Evolutionary conservation across 441 rosid genomes (phyloP).

Genomic region (Adansonia gregorii): DNA sequence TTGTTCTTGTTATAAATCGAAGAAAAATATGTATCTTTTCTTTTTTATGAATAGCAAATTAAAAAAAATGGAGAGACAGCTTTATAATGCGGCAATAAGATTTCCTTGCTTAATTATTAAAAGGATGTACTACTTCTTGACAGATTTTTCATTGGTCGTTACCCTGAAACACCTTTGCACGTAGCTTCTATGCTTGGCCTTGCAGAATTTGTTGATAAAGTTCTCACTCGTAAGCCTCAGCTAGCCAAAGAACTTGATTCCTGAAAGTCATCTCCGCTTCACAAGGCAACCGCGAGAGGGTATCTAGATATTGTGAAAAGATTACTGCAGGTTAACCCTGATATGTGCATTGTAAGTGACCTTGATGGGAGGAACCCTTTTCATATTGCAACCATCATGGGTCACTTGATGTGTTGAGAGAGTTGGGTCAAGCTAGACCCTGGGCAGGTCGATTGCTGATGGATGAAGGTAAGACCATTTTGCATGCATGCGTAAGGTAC

Average conservation of each 20-base stretch:
- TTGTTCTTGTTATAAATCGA: too few relatives aligned
- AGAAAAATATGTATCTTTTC: neutral
- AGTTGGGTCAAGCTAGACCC: neutral
- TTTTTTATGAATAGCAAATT: neutral
- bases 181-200: conserved; percentile 23
- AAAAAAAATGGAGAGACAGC: conserved; percentile 14
- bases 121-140: conserved; percentile 23
- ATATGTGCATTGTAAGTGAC: conserved; percentile 15
- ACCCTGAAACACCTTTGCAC: conserved; percentile 24
- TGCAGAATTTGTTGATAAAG: neutral
- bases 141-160: neutral
- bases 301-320: conserved; percentile 16
- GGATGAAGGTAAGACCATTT: conserved; percentile 22
- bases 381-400: conserved; percentile 21
- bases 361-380: conserved; percentile 27
- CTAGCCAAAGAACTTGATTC: conserved; percentile 30
- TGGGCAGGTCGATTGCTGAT: neutral
- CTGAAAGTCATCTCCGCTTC: conserved; percentile 27
- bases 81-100: conserved; percentile 16
- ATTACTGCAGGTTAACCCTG: neutral
- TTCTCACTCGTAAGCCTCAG: conserved; percentile 23
- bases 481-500: conserved; percentile 20
- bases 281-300: conserved; percentile 32
- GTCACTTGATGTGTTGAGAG: conserved; percentile 7
- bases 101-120: neutral